Evolutionary conservation across 2,329 filamentous ascomycete genomes (phyloP).

Genomic region (Shiraia bambusicola): DNA sequence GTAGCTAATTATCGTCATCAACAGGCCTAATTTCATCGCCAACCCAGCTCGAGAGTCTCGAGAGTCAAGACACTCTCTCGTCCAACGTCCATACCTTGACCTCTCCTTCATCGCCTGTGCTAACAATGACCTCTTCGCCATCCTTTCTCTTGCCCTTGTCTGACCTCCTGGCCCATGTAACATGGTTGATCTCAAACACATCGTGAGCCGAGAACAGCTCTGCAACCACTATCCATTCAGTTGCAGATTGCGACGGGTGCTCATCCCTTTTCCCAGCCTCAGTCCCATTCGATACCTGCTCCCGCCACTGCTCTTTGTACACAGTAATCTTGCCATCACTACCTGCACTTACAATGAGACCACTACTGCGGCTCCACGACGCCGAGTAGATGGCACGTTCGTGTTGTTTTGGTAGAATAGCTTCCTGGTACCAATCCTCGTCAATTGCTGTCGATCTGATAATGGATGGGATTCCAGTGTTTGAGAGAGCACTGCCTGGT

Average conservation of each 20-base stretch:
- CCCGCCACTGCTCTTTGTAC: conserved; percentile 22
- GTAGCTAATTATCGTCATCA: no score
- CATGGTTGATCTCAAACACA: conserved; percentile 91
- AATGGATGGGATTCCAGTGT: conserved; percentile 79
- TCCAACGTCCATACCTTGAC: conserved; percentile 74
- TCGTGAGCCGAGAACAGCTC: conserved; percentile 77
- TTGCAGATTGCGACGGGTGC: conserved; percentile 29
- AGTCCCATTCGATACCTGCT: conserved; percentile 26
- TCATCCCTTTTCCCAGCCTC: conserved; percentile 20
- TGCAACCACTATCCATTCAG: conserved; percentile 71
- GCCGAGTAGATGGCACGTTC: conserved; percentile 81
- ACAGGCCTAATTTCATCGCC: background rate
- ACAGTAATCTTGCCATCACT: conserved; percentile 60
- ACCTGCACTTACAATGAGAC: conserved; percentile 81
- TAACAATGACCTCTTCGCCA: conserved; percentile 81
- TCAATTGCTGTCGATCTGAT: conserved; percentile 71
- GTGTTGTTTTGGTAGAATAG: conserved; percentile 72
- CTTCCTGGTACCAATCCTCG: conserved; percentile 82
- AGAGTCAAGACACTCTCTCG: conserved; percentile 4
- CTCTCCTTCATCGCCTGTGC: conserved; percentile 87
- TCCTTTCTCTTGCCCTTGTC: conserved; percentile 64
- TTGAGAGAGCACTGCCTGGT: conserved; percentile 45
- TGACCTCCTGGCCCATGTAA: conserved; percentile 79
- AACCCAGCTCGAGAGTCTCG: conserved; percentile 1
- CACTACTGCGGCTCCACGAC: conserved; percentile 76